Conservation (phyloP, 2,329 filamentous ascomycete genomes). For the Leptosphaerulina australis region DNA sequence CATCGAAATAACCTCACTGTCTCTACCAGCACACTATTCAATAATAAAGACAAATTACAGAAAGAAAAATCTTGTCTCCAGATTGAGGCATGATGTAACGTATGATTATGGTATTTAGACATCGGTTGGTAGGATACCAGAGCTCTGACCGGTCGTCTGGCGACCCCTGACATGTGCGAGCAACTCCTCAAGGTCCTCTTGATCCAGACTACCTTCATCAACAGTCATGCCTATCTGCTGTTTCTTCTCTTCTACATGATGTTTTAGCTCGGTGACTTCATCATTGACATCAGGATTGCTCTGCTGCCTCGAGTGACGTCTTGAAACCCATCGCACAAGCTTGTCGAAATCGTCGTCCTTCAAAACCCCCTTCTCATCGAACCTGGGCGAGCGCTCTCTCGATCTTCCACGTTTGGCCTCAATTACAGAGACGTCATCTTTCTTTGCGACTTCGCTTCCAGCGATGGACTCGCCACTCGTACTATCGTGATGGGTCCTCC, state of each 20-base stretch:
- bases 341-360: slow-evolving; percentile 18
- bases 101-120: not conserved
- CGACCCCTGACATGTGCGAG: slow-evolving; percentile 10
- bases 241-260: slow-evolving; percentile 22
- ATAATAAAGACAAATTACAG: no score
- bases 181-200: slow-evolving; percentile 18
- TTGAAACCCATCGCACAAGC: slow-evolving; percentile 19
- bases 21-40: no score
- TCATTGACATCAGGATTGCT: slow-evolving; percentile 5
- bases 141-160: not conserved
- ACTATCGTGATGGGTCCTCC: slow-evolving; percentile 28
- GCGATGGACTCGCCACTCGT: slow-evolving; percentile 34
- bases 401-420: slow-evolving; percentile 9
- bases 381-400: slow-evolving; percentile 9
- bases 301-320: slow-evolving; percentile 11
- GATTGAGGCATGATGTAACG: no score
- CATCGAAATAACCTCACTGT: no score
- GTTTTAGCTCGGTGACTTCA: slow-evolving; percentile 1
- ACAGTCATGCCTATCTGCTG: slow-evolving; percentile 27
- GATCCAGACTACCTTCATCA: slow-evolving; percentile 22
- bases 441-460: slow-evolving; percentile 1
- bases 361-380: not conserved
- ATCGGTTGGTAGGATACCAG: slow-evolving; percentile 11
- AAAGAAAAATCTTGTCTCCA: no score
- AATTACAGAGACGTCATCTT: slow-evolving; percentile 8